Evolutionary conservation across 1,284 basidiomycete species (phyloP).

Genomic region (Phellopilus nigrolimitatus): DNA sequence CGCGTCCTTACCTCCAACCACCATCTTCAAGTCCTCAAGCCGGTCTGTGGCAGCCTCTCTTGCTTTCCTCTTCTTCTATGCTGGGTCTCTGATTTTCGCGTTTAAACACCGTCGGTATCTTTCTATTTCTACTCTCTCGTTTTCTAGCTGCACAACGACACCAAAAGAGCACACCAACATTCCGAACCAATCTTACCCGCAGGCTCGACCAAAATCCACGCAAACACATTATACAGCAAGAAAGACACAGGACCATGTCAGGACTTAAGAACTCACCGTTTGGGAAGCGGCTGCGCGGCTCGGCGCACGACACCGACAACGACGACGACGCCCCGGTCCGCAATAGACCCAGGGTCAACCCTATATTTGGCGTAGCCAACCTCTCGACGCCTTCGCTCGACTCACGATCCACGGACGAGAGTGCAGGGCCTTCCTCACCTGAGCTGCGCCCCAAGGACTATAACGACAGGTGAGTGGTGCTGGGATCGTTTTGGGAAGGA

Average conservation of each 20-base stretch:
- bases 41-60: not conserved
- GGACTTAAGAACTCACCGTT: slow-evolving; percentile 76
- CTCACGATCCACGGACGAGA: slow-evolving; percentile 51
- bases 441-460: slow-evolving; percentile 47
- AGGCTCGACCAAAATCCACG: not conserved
- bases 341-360: slow-evolving; percentile 48
- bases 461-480: slow-evolving; percentile 43
- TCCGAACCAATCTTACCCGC: not conserved
- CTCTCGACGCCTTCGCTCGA: slow-evolving; percentile 51
- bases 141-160: not conserved
- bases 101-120: slow-evolving; percentile 10
- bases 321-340: slow-evolving; percentile 39
- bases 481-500: not conserved
- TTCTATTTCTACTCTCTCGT: slow-evolving; percentile 5
- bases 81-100: slow-evolving; percentile 5
- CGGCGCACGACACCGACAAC: slow-evolving; percentile 52
- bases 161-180: slow-evolving; percentile 2
- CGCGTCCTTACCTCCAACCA: slow-evolving; percentile 6
- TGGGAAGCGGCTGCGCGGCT: slow-evolving; percentile 69
- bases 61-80: slow-evolving; percentile 6
- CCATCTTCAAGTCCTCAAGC: slow-evolving; percentile 16
- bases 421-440: slow-evolving; percentile 51
- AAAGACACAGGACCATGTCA: slow-evolving; percentile 42
- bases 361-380: slow-evolving; percentile 44
- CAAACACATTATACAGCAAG: slow-evolving; percentile 11